A percentile compares a stretch with the other conserved stretches of the same genome.
Conservation (phyloP, 1,284 basidiomycete genomes). For the Peniophora sp. region DNA sequence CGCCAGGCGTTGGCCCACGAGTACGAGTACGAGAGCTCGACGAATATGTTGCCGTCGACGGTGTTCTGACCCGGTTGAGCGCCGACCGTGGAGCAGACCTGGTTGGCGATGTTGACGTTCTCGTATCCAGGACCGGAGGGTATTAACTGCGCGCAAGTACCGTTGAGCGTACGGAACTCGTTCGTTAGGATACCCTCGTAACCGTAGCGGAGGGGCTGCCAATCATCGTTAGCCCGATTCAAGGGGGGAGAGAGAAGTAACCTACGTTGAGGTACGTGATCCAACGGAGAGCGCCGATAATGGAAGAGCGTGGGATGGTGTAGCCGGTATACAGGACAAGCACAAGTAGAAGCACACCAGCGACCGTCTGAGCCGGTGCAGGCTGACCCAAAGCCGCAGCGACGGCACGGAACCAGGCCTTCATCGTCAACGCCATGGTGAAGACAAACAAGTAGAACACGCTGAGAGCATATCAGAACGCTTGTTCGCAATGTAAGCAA, state of each 20-base stretch:
- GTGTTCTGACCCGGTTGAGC: constrained; percentile 34
- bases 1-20: constrained; percentile 56
- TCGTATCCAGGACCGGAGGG: constrained; percentile 48
- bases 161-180: constrained; percentile 43
- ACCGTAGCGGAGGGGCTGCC: constrained; percentile 38
- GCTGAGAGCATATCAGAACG: constrained; percentile 20
- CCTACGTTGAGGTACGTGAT: constrained; percentile 54
- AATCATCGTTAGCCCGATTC: background rate
- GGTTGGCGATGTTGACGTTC: constrained; percentile 40
- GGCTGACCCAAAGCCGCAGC: constrained; percentile 45
- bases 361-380: constrained; percentile 51
- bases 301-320: constrained; percentile 40
- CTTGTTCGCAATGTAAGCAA: background rate
- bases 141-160: constrained; percentile 31
- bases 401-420: constrained; percentile 51
- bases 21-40: constrained; percentile 58
- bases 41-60: constrained; percentile 47
- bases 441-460: constrained; percentile 47
- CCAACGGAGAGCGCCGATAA: constrained; percentile 61
- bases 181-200: constrained; percentile 49
- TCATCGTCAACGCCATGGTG: constrained; percentile 48
- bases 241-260: constrained; percentile 13
- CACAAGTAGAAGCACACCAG: constrained; percentile 43
- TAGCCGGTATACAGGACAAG: constrained; percentile 44
- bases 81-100: constrained; percentile 56